Base-by-base conservation (phyloP, 2,329 filamentous ascomycete species). In the Fusarium sp. region DNA sequence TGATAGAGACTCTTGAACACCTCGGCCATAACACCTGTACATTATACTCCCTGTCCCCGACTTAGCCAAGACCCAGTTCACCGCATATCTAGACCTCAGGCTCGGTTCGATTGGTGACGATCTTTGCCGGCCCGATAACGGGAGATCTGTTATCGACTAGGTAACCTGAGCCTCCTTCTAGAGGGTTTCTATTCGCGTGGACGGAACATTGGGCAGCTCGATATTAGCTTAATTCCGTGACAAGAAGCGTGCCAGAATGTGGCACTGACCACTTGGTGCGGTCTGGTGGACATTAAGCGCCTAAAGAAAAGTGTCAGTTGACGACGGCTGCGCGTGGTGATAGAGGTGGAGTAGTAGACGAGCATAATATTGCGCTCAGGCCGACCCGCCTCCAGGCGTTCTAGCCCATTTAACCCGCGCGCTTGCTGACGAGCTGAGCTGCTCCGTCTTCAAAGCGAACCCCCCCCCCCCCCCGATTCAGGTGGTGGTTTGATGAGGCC, bases 221-320 rank as follows among this genome's bases (percentile, higher is more conserved):
- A 36, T 54, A 34, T 43, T 58, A 22, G 42, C 31, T 65, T 65
- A 48, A 60, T 53, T 65, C 62, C 61, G 46, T 44, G 31, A 50
- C 61, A 60, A 66, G 50, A 64, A 44, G 48, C 58, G 61, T 68
- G 38, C 62, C 51, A 65, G 54, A 28, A 45, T 54, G 61, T 71
- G 60, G 62, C 71, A 69, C 63, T 70, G 61, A 50, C 67, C 61
- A 58, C 26, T 63, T 45, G 34, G 66, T 53, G 52, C 44, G 45
- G 67, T 53, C 45, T 62, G 54, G 48, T 57, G 49, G 43, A 43
- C 46, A 44, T 36, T 24, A 54, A 67, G 67, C 62, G 45, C 46
- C 52, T 43, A 70, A 50, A 34, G 40, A 67, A 56, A 44, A 49
- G 58, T 73, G 63, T 74, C 70, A 72, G 63, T 74, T 74, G 72